phyloP scores from a whole-genome alignment of 2,329 filamentous ascomycete genomes.

The Aspergillus luchuensis region DNA sequence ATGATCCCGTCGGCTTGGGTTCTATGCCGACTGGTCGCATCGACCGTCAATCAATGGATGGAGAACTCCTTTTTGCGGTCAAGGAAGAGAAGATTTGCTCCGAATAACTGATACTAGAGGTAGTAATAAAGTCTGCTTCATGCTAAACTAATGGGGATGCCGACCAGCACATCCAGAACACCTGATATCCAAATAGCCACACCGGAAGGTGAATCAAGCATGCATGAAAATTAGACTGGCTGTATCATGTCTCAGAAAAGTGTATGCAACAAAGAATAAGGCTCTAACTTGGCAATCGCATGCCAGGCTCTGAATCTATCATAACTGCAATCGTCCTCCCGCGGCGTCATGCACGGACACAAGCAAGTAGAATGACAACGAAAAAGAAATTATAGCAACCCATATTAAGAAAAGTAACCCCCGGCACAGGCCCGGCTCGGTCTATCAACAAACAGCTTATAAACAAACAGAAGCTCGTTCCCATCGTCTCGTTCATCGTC shows the following conservation, averaged over 20 bases:
- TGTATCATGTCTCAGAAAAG: neutral
- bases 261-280: neutral
- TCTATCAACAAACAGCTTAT: constrained; percentile 8
- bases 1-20: neutral
- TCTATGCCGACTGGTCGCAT: no score
- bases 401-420: neutral
- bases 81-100: no score
- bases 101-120: no score
- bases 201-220: neutral
- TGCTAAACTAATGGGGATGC: neutral
- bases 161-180: neutral
- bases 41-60: neutral
- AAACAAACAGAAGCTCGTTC: constrained; percentile 8
- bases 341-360: neutral
- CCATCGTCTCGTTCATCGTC: constrained; percentile 28
- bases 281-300: neutral
- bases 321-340: neutral
- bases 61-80: no score
- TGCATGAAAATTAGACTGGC: neutral
- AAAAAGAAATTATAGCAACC: neutral
- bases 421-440: neutral
- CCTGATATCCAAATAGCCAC: neutral
- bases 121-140: neutral
- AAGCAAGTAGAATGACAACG: neutral
- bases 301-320: neutral